These are phyloP conservation scores for Fusarium sp. DNA, from an alignment of 2,329 filamentous ascomycete species.

Conservation along the genomic window DNA sequence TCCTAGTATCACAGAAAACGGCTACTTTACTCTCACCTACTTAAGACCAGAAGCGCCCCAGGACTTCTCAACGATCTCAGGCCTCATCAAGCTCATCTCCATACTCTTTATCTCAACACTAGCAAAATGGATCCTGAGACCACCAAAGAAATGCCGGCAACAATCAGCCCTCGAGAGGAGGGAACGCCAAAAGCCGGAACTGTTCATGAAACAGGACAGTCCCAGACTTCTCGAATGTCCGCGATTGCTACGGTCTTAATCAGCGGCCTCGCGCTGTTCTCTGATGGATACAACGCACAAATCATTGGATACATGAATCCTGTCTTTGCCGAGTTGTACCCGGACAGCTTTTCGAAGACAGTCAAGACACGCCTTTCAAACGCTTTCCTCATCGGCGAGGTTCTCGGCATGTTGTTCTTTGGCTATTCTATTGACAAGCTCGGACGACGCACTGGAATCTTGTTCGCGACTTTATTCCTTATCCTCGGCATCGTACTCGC, in stretches of 20 bases:
- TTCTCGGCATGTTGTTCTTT: background rate
- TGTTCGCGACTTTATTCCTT: background rate
- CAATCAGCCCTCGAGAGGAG: background rate
- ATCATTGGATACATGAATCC: conserved; percentile 4
- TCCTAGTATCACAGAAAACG: background rate
- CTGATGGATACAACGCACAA: background rate
- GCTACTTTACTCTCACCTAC: background rate
- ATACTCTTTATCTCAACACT: background rate
- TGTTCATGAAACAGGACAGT: background rate
- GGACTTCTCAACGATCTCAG: fast-evolving
- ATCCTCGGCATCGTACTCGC: background rate
- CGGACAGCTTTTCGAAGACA: background rate
- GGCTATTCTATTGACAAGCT: background rate
- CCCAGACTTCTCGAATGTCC: background rate
- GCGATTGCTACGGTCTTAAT: background rate
- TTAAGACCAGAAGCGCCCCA: background rate
- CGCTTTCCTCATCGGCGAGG: background rate
- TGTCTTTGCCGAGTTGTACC: background rate
- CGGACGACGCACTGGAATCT: background rate
- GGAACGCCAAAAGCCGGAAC: background rate
- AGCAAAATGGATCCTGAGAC: background rate
- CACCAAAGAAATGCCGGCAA: background rate
- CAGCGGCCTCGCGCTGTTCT: background rate
- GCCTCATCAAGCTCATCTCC: fast-evolving
- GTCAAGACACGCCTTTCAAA: conserved; percentile 1